Evolutionary conservation across 1,284 basidiomycete species (phyloP), one percentile per base, ranked within the genome.

Genomic region (Cerioporus squamosus): DNA sequence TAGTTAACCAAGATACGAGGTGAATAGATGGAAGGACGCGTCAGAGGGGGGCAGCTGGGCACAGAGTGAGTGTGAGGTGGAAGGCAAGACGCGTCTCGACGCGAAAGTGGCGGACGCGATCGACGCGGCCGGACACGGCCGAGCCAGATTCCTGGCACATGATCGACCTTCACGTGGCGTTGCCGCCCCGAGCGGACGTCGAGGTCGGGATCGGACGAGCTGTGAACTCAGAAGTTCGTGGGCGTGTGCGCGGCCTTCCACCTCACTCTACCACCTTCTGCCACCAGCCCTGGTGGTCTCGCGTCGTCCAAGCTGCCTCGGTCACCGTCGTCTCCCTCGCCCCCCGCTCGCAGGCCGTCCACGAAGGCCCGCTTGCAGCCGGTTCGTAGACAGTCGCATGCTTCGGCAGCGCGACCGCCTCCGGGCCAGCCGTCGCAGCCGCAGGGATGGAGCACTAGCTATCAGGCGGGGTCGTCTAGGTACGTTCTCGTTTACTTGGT

Each of bases 401-500:
- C 68, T 31, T 67, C 65, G 51, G 55, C 53, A 33, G 45, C 26
- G 15, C 60, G 50, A 43, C 57, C 48, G 17, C 63, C 71, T 31
- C 62, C 64, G 49, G 65, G 68, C 24, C 66, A 67, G 53, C 74
- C 60, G 18, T 67, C 69, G 72, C 69, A 63, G 65, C 67, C 65
- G 59, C 62, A 85, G 63, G 90, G 86, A 64, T 86, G 90, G 86
- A 93, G 89, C 67, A 91, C 91, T n/a, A 93, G 90, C 66, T 93
- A 93, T 72, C 87, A 90, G 60, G 90, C 86, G 18, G 91, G 90
- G 36, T 89, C 88, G 26, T 92, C 90, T 15, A 84, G 87, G 88
- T 88, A 57, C 49, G 75, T 69, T 12, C n/a, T 44, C 20, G 45
- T 49, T 23, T 44, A 4, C 8, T 36, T 4, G 8, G 10, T 10